These are phyloP conservation scores for Exophiala alcalophila DNA, from an alignment of 2,329 filamentous ascomycete genomes.

Conservation along the genomic window DNA sequence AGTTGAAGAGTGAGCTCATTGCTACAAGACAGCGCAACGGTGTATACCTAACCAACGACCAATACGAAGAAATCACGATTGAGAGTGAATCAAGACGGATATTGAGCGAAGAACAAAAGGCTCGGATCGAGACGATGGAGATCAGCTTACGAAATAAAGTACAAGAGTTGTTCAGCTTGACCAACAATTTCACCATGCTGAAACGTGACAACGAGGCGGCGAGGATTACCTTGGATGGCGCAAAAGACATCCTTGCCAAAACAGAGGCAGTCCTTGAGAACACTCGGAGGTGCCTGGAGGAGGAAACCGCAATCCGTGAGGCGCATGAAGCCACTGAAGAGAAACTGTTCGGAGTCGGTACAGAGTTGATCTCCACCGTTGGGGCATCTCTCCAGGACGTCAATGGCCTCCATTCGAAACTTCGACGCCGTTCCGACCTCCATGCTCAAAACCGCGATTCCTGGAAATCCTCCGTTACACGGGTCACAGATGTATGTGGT, in stretches of 20 bases:
- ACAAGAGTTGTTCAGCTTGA: constrained; percentile 84
- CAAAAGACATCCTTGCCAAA: constrained; percentile 77
- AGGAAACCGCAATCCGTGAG: constrained; percentile 75
- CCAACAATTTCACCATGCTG: constrained; percentile 78
- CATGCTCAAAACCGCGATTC: constrained; percentile 73
- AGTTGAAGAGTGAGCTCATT: constrained; percentile 88
- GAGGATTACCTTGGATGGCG: constrained; percentile 68
- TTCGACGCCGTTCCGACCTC: constrained; percentile 78
- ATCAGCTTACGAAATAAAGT: constrained; percentile 87
- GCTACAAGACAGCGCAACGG: constrained; percentile 90
- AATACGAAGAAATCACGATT: constrained; percentile 84
- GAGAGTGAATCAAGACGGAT: constrained; percentile 91
- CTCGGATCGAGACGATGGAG: constrained; percentile 90
- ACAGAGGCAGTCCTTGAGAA: constrained; percentile 79
- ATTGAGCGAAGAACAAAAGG: constrained; percentile 84
- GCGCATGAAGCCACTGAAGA: constrained; percentile 84
- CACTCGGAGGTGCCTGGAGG: constrained; percentile 71
- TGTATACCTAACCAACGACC: constrained; percentile 85
- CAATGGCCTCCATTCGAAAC: constrained; percentile 77
- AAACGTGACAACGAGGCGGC: constrained; percentile 88
- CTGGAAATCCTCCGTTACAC: constrained; percentile 73
- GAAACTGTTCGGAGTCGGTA: constrained; percentile 69
- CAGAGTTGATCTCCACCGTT: constrained; percentile 73
- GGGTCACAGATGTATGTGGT: constrained; percentile 72
- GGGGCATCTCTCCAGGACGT: constrained; percentile 77